Percentiles rank a stretch among this genome's conserved stretches.
These are phyloP conservation scores for Xylona heveae DNA, from an alignment of 495 filamentous ascomycete genomes.

Conservation along the genomic window DNA sequence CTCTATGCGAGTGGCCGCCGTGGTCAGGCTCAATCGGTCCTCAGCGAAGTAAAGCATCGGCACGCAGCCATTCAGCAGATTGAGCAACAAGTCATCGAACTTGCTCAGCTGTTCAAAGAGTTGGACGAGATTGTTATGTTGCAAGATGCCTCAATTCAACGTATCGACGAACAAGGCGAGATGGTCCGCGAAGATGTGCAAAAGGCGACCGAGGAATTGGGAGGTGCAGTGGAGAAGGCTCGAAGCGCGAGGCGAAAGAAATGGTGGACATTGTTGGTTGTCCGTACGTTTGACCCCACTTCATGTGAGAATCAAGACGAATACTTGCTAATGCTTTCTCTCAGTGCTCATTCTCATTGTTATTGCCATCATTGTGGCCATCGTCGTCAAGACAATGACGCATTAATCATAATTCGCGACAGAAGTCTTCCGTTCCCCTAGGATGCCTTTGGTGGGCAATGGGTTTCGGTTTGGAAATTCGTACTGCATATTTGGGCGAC, in stretches of 20 bases:
- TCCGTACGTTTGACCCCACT: slow-evolving; percentile 7
- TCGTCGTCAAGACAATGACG: slow-evolving; percentile 2
- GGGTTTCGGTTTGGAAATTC: no score
- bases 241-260: slow-evolving; percentile 73
- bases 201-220: slow-evolving; percentile 63
- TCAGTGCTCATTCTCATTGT: slow-evolving; percentile 4
- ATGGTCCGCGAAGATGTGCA: slow-evolving; percentile 57
- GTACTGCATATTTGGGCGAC: no score
- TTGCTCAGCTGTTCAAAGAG: slow-evolving; percentile 66
- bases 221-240: slow-evolving; percentile 58
- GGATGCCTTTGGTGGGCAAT: no score
- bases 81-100: slow-evolving; percentile 65
- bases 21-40: slow-evolving; percentile 56
- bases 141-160: slow-evolving; percentile 54
- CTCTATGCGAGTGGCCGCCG: slow-evolving; percentile 47
- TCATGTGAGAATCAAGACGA: neutral
- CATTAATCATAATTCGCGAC: no score
- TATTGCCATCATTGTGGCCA: slow-evolving; percentile 1
- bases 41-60: slow-evolving; percentile 57
- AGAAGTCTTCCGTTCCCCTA: no score
- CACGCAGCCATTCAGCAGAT: slow-evolving; percentile 85
- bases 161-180: slow-evolving; percentile 66
- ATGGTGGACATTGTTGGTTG: slow-evolving; percentile 83
- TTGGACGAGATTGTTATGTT: slow-evolving; percentile 63
- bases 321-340: slow-evolving; percentile 2